Base-by-base conservation (phyloP, 805 yeast species). In the Nakazawaea populi region DNA sequence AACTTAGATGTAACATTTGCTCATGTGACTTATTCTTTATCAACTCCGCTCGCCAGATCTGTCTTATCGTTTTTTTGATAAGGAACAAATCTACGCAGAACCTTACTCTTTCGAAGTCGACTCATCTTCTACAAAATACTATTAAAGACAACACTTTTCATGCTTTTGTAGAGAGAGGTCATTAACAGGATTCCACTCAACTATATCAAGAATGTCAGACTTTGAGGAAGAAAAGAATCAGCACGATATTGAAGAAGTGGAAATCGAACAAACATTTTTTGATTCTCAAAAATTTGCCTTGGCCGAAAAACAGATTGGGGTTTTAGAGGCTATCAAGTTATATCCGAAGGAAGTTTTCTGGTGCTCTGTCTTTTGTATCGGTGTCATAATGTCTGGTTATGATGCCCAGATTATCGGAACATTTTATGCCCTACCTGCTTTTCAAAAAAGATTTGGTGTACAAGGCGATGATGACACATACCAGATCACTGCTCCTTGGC, bases 301-400 rank as follows among this genome's bases (percentile, higher is more conserved):
- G 18, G n/a, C n/a, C 18, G 46, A 43, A 30, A 43, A 43, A 32
- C 29, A 31, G 9, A 24, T 43, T 6, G 30, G 38, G 7, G 46
- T 43, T n/a, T 5, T 31, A 11, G 46, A 43, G 9, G 46, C 46
- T 43, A 24, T 43, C 11, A 31, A 18, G 30, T 7, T 11, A 34
- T 43, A 43, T 24, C 46, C 46, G 6, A 59, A 63, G 47, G 74
- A 73, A 7, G 67, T 67, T 6, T 55, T 65, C 51, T 73, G 76
- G 75, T 66, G 74, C 14, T 52, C 68, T 14, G 65, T 71, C 12
- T 58, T 72, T 49, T 68, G 71, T 6, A 51, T 65, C 11, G 71
- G 72, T 35, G 62, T 71, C 48, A 58, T 72, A 42, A 69, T 69
- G 74, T 74, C 70, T 52, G 76, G 75, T 46, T 70, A 68, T 56